phyloP scores from a whole-genome alignment of 352 stramenopile species.

The Pythium chondricola region DNA sequence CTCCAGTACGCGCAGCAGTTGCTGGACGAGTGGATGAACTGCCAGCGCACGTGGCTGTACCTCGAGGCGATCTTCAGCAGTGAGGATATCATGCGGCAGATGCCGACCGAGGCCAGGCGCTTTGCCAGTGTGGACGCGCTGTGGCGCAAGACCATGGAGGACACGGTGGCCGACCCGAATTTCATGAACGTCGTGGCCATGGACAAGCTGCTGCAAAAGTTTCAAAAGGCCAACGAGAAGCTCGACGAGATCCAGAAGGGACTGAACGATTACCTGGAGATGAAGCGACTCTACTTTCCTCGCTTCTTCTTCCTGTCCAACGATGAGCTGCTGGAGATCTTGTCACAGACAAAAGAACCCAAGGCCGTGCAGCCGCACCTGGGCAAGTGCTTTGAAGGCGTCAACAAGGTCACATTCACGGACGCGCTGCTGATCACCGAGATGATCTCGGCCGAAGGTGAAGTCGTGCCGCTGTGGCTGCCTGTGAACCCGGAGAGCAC shows the following conservation, averaged over 20 bases:
- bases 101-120: slow-evolving; percentile 87
- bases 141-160: slow-evolving; percentile 92
- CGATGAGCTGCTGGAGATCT: slow-evolving; percentile 93
- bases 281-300: slow-evolving; percentile 85
- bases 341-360: slow-evolving; percentile 91
- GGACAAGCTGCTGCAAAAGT: slow-evolving; percentile 89
- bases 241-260: slow-evolving; percentile 94
- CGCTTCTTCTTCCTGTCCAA: slow-evolving; percentile 96
- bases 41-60: slow-evolving; percentile 94
- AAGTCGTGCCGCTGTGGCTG: slow-evolving; percentile 79
- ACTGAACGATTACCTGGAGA: slow-evolving; percentile 80
- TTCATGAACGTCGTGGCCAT: slow-evolving; percentile 87
- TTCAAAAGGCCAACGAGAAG: slow-evolving; percentile 91
- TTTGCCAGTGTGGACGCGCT: slow-evolving; percentile 87
- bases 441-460: slow-evolving; percentile 92
- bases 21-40: slow-evolving; percentile 93
- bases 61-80: slow-evolving; percentile 94
- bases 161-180: slow-evolving; percentile 81
- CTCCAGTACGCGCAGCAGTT: slow-evolving; percentile 87
- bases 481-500: slow-evolving; percentile 87
- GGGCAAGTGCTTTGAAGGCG: slow-evolving; percentile 88
- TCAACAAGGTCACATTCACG: slow-evolving; percentile 90
- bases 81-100: slow-evolving; percentile 95
- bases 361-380: slow-evolving; percentile 89
- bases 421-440: slow-evolving; percentile 89